A percentile compares a stretch with the other conserved stretches of the same genome.
Conservation (phyloP, 2,329 filamentous ascomycete species). For the Phaeosphaeriaceae sp. region DNA sequence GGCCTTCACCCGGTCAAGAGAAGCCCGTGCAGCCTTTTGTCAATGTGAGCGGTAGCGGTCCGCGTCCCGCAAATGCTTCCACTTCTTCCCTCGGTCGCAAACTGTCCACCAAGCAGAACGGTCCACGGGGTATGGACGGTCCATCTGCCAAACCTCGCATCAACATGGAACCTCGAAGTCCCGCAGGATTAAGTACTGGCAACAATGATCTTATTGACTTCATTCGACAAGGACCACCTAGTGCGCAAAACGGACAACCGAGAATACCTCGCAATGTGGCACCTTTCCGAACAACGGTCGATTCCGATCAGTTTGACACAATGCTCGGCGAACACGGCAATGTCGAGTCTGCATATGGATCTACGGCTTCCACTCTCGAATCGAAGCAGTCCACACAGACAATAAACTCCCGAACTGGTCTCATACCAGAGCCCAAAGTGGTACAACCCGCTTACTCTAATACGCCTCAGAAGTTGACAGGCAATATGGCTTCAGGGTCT, state of each 20-base stretch:
- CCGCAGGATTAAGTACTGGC: slow-evolving; percentile 71
- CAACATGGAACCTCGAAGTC: slow-evolving; percentile 67
- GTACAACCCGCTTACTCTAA: slow-evolving; percentile 48
- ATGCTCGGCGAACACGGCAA: slow-evolving; percentile 44
- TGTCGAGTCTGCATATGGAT: slow-evolving; percentile 45
- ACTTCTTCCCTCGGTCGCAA: slow-evolving; percentile 39
- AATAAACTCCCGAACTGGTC: slow-evolving; percentile 76
- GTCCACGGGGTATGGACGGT: slow-evolving; percentile 23
- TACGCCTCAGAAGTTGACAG: slow-evolving; percentile 41
- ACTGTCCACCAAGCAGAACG: slow-evolving; percentile 30
- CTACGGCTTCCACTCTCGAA: slow-evolving; percentile 42
- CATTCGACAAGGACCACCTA: slow-evolving; percentile 83
- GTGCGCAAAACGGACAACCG: slow-evolving; percentile 63
- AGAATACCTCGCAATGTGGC: slow-evolving; percentile 84
- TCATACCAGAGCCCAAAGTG: slow-evolving; percentile 55
- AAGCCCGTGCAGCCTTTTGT: slow-evolving; percentile 45
- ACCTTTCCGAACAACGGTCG: slow-evolving; percentile 84
- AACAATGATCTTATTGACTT: slow-evolving; percentile 90
- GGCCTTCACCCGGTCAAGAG: slow-evolving; percentile 55
- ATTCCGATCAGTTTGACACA: slow-evolving; percentile 75
- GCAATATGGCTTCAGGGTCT: slow-evolving; percentile 37
- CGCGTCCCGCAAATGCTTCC: slow-evolving; percentile 27
- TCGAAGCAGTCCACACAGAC: slow-evolving; percentile 62
- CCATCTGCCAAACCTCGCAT: slow-evolving; percentile 34
- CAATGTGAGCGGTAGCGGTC: slow-evolving; percentile 25